Conservation (phyloP, 805 yeast species). For the Yarrowia sp. region DNA sequence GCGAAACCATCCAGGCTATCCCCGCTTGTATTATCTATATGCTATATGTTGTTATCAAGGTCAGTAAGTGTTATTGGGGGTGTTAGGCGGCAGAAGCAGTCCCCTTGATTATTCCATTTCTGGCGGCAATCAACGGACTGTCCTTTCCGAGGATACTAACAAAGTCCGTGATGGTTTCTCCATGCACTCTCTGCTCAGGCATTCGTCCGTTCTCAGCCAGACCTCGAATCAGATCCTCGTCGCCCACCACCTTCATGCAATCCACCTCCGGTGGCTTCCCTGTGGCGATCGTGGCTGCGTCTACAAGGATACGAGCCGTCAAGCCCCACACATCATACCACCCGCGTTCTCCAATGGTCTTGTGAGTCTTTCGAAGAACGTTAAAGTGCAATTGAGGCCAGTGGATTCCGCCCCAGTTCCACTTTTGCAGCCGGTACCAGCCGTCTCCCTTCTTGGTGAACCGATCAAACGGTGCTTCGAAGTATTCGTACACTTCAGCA, state of each 20-base stretch:
- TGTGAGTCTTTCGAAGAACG: slow-evolving; percentile 43
- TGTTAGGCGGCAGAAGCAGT: not conserved
- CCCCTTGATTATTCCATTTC: slow-evolving; percentile 34
- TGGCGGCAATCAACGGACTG: slow-evolving; percentile 41
- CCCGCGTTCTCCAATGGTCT: slow-evolving; percentile 47
- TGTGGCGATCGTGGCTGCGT: slow-evolving; percentile 51
- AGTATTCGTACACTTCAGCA: slow-evolving; percentile 50
- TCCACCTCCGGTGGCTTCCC: slow-evolving; percentile 49
- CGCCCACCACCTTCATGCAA: slow-evolving; percentile 47
- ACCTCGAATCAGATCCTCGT: slow-evolving; percentile 46
- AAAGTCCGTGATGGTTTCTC: slow-evolving; percentile 42
- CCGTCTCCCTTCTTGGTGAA: slow-evolving; percentile 44
- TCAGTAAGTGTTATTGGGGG: not conserved
- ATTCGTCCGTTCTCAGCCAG: slow-evolving; percentile 43
- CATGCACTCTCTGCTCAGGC: slow-evolving; percentile 42
- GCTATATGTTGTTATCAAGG: slow-evolving; percentile 16
- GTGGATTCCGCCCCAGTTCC: slow-evolving; percentile 50
- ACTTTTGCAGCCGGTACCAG: slow-evolving; percentile 44
- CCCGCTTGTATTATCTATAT: slow-evolving; percentile 9
- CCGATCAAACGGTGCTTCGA: slow-evolving; percentile 45
- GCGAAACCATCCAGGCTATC: too few relatives aligned
- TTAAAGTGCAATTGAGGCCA: slow-evolving; percentile 50
- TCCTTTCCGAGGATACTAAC: slow-evolving; percentile 43
- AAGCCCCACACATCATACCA: slow-evolving; percentile 53
- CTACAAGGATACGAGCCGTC: slow-evolving; percentile 54